phyloP scores from a whole-genome alignment of 2,329 filamentous ascomycete genomes.

The Trichophyton schoenleinii region DNA sequence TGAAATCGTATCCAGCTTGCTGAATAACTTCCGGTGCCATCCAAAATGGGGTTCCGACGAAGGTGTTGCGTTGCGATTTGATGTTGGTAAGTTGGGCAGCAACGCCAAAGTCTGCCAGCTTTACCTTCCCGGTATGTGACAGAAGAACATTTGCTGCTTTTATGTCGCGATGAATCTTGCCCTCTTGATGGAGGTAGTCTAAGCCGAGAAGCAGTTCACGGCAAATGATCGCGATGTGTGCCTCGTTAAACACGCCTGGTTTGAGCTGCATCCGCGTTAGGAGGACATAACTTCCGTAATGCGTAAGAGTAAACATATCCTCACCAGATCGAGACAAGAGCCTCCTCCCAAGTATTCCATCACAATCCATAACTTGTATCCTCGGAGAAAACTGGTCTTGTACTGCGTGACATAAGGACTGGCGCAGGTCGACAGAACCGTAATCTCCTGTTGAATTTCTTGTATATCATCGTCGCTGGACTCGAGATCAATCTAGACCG shows the following conservation, averaged over 20 bases:
- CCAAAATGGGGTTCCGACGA: constrained; percentile 95
- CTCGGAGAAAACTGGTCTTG: constrained; percentile 88
- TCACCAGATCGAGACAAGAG: constrained; percentile 83
- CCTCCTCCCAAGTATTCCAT: constrained; percentile 97
- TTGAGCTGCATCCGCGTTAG: constrained; percentile 50
- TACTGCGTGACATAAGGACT: constrained; percentile 93
- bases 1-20: constrained; percentile 72
- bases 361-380: constrained; percentile 96
- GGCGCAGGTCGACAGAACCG: constrained; percentile 84
- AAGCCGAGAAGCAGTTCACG: constrained; percentile 80
- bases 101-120: constrained; percentile 93
- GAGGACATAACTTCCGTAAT: neutral
- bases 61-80: constrained; percentile 93
- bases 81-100: constrained; percentile 94
- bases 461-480: constrained; percentile 97
- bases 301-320: neutral
- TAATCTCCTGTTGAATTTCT: constrained; percentile 96
- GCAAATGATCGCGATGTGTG: constrained; percentile 87
- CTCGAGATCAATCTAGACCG: constrained; percentile 80
- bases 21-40: constrained; percentile 94
- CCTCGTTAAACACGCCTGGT: constrained; percentile 76
- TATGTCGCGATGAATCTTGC: constrained; percentile 93
- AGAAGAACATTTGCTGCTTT: constrained; percentile 94
- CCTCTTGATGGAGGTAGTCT: constrained; percentile 84
- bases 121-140: constrained; percentile 81